Conservation (phyloP, 1,139 yeast species). For the Taiozyma sp. region DNA sequence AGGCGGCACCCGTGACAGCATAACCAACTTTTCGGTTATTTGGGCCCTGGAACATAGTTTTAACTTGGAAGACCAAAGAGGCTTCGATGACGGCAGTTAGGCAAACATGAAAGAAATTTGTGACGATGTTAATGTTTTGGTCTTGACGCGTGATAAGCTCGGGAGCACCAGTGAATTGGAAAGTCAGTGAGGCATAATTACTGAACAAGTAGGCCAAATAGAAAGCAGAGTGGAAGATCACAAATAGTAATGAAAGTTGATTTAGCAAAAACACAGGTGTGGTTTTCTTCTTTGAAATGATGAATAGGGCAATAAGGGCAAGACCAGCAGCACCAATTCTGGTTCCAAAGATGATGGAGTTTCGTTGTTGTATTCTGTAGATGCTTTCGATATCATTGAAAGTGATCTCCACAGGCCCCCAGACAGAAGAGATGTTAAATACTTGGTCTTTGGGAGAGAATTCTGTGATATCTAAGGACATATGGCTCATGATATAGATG, state of each 20-base stretch:
- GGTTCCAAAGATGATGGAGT: slow-evolving; percentile 37
- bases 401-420: slow-evolving; percentile 23
- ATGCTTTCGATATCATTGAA: slow-evolving; percentile 28
- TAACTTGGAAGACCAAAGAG: slow-evolving; percentile 67
- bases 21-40: slow-evolving; percentile 36
- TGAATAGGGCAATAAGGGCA: slow-evolving; percentile 33
- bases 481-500: slow-evolving; percentile 3
- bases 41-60: slow-evolving; percentile 58
- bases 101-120: slow-evolving; percentile 54
- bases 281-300: slow-evolving; percentile 42
- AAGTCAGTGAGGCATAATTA: slow-evolving; percentile 44
- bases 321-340: slow-evolving; percentile 36
- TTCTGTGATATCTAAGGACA: slow-evolving; percentile 2
- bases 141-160: slow-evolving; percentile 30
- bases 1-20: slow-evolving; percentile 36
- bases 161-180: slow-evolving; percentile 44
- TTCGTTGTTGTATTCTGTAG: slow-evolving; percentile 13
- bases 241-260: slow-evolving; percentile 47
- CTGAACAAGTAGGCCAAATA: slow-evolving; percentile 49
- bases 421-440: slow-evolving; percentile 28
- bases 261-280: slow-evolving; percentile 71
- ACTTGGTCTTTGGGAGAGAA: slow-evolving; percentile 23
- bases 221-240: slow-evolving; percentile 55
- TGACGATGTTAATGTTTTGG: slow-evolving; percentile 44
- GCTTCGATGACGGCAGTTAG: slow-evolving; percentile 54